Evolutionary conservation across 2,329 filamentous ascomycete genomes (phyloP).

Genomic region (Dothiorella sarmentorum): DNA sequence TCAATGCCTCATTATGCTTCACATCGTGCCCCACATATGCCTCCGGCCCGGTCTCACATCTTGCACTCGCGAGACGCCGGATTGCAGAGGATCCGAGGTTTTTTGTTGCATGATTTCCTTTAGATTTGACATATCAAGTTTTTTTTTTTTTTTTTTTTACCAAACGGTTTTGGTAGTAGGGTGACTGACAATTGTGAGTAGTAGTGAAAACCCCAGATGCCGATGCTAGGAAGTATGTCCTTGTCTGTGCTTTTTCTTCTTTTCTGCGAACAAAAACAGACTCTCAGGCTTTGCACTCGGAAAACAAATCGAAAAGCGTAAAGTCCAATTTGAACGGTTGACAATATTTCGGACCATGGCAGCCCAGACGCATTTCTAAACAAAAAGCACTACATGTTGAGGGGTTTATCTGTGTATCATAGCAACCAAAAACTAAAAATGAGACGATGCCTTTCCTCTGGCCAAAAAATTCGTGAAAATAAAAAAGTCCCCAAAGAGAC

Average conservation of each 20-base stretch:
- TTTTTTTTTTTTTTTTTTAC: too few relatives aligned
- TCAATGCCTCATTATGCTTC: neutral
- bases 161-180: too few relatives aligned
- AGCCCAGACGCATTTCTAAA: constrained; percentile 7
- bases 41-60: constrained; percentile 1
- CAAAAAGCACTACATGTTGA: neutral
- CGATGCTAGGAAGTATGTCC: neutral
- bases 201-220: neutral
- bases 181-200: too few relatives aligned
- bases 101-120: neutral
- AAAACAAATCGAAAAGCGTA: neutral
- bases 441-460: neutral
- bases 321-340: neutral
- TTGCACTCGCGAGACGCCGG: constrained; percentile 1
- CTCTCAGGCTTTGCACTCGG: too few relatives aligned
- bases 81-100: neutral
- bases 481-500: too few relatives aligned
- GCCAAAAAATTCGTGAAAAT: constrained; percentile 7
- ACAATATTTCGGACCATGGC: neutral
- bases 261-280: too few relatives aligned
- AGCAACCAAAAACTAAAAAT: constrained; percentile 10
- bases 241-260: too few relatives aligned
- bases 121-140: too few relatives aligned
- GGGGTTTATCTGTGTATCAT: constrained; percentile 13
- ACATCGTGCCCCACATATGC: constrained; percentile 11